Evolutionary conservation across 1,284 basidiomycete genomes (phyloP).

Genomic region (Vanrija sp.): DNA sequence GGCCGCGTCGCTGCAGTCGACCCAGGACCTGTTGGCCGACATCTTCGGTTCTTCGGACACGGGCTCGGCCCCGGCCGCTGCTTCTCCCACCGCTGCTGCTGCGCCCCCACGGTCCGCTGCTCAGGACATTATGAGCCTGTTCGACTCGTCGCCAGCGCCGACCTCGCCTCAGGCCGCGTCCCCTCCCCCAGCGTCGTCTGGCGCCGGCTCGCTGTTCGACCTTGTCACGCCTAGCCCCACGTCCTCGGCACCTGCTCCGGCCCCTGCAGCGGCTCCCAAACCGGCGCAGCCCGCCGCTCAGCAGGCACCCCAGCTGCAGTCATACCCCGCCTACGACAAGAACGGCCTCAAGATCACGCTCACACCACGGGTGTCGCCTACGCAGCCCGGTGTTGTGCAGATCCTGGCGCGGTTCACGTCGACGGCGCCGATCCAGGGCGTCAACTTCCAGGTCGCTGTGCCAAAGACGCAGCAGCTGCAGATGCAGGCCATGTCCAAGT

Average conservation of each 20-base stretch:
- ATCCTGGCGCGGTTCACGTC: conserved; percentile 84
- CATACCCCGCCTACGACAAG: conserved; percentile 87
- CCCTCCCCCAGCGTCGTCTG: conserved; percentile 5
- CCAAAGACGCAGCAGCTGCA: conserved; percentile 98
- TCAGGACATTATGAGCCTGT: conserved; percentile 88
- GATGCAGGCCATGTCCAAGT: conserved; percentile 94
- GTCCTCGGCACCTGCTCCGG: conserved; percentile 4
- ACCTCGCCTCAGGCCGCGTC: conserved; percentile 4
- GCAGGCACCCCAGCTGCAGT: conserved; percentile 56
- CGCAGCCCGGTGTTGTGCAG: conserved; percentile 80
- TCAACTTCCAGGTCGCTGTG: conserved; percentile 97
- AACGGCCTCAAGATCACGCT: conserved; percentile 84
- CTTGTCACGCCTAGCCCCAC: conserved; percentile 22
- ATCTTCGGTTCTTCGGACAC: conserved; percentile 69
- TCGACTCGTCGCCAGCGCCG: conserved; percentile 55
- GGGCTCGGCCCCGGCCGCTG: conserved; percentile 29
- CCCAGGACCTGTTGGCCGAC: conserved; percentile 85
- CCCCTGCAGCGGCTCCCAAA: conserved; percentile 12
- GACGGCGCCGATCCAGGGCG: conserved; percentile 57
- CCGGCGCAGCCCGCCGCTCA: conserved; percentile 8
- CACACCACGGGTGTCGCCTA: conserved; percentile 73
- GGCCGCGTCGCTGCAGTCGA: conserved; percentile 58
- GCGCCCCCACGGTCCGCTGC: conserved; percentile 59
- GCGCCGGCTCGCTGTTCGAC: conserved; percentile 36
- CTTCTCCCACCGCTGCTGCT: conserved; percentile 50